These are phyloP conservation scores for Barnettozyma populi DNA, from an alignment of 805 yeast species.

Conservation along the genomic window DNA sequence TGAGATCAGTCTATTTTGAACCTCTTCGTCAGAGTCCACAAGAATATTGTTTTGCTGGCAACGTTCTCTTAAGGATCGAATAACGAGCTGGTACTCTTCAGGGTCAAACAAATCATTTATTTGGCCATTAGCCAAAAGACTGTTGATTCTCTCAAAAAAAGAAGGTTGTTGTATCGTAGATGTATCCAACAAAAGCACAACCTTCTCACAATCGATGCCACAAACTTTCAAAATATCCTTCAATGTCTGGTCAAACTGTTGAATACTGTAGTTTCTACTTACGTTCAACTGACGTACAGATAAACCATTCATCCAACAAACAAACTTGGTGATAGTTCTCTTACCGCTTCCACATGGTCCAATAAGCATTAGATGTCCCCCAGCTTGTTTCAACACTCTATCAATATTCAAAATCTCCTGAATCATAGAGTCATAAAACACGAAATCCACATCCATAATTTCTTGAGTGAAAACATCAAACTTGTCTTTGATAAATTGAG, in stretches of 20 bases:
- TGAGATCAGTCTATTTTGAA: conserved; percentile 66
- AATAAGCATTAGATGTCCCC: conserved; percentile 83
- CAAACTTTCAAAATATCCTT: conserved; percentile 45
- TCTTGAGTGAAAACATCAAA: conserved; percentile 74
- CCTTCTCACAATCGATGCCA: conserved; percentile 50
- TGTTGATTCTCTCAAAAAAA: conserved; percentile 87
- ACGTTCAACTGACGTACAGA: conserved; percentile 54
- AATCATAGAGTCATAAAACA: conserved; percentile 63
- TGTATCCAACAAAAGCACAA: conserved; percentile 77
- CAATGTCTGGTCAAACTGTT: conserved; percentile 64
- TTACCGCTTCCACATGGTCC: conserved; percentile 85
- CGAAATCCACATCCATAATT: conserved; percentile 53
- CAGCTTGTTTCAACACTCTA: conserved; percentile 74
- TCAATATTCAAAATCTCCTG: conserved; percentile 77
- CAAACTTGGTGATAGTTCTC: conserved; percentile 70
- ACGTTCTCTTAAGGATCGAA: conserved; percentile 50
- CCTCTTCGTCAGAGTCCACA: conserved; percentile 63
- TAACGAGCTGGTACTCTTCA: conserved; percentile 52
- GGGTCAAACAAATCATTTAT: conserved; percentile 84
- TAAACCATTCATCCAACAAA: conserved; percentile 86
- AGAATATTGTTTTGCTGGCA: conserved; percentile 55
- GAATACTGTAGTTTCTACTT: conserved; percentile 44
- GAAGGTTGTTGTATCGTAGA: conserved; percentile 69
- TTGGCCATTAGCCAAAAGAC: conserved; percentile 88
- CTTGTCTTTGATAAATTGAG: conserved; percentile 55